Evolutionary conservation across 495 filamentous ascomycete genomes (phyloP).

Genomic region (Lasiosphaeriaceae sp.): DNA sequence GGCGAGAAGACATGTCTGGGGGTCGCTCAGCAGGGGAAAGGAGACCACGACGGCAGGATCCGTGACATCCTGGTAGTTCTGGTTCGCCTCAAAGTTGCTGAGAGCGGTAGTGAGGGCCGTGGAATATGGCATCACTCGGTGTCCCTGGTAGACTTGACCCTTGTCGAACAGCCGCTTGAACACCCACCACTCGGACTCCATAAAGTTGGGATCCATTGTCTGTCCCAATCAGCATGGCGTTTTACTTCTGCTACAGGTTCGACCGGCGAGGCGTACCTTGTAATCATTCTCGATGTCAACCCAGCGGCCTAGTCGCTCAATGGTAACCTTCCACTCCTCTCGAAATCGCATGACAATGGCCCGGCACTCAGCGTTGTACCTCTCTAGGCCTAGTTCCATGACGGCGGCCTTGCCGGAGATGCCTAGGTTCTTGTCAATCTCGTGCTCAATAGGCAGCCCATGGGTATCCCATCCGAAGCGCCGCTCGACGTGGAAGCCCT

Average conservation of each 20-base stretch:
- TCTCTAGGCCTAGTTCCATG: conserved; percentile 76
- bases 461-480: conserved; percentile 84
- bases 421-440: conserved; percentile 96
- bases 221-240: conserved; percentile 28
- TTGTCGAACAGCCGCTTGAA: conserved; percentile 92
- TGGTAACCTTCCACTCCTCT: conserved; percentile 82
- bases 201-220: conserved; percentile 92
- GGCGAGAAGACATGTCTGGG: conserved; percentile 70
- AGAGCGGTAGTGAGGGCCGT: conserved; percentile 86
- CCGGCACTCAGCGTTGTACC: conserved; percentile 90
- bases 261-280: conserved; percentile 57
- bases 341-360: conserved; percentile 94
- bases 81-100: conserved; percentile 89
- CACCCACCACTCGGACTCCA: conserved; percentile 97
- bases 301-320: conserved; percentile 91
- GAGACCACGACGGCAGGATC: conserved; percentile 89
- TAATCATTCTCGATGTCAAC: conserved; percentile 99
- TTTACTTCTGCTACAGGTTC: not conserved
- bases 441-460: conserved; percentile 92
- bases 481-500: conserved; percentile 79
- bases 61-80: conserved; percentile 91
- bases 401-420: conserved; percentile 89
- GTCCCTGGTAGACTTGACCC: conserved; percentile 80
- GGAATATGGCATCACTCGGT: conserved; percentile 91
- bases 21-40: conserved; percentile 77